Percentiles rank a stretch among this genome's conserved stretches.
Conservation (phyloP, 352 stramenopile genomes). For the Pythium rhizo-oryzae region DNA sequence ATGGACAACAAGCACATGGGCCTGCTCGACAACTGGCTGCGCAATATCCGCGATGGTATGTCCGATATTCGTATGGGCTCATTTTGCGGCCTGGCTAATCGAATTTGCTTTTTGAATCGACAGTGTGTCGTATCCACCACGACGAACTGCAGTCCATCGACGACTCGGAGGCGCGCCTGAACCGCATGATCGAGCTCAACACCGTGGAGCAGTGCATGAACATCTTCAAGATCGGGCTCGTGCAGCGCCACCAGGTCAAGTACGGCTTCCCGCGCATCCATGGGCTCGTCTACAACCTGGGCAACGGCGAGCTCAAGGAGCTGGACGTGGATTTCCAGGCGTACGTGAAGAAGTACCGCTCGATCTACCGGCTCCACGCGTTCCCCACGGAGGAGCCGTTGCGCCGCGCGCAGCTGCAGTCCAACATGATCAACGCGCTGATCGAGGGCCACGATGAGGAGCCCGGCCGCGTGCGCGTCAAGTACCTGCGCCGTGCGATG, state of each 20-base stretch:
- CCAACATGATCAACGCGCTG: constrained; percentile 72
- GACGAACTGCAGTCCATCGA: constrained; percentile 84
- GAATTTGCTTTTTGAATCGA: constrained; percentile 14
- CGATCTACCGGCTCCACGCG: constrained; percentile 83
- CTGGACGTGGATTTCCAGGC: constrained; percentile 78
- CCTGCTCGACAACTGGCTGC: constrained; percentile 92
- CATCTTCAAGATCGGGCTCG: constrained; percentile 88
- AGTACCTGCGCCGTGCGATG: constrained; percentile 69
- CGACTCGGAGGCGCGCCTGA: constrained; percentile 71
- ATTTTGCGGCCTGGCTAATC: no score
- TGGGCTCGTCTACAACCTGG: constrained; percentile 84
- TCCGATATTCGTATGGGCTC: no score
- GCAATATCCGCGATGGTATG: constrained; percentile 88
- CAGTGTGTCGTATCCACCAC: constrained; percentile 87
- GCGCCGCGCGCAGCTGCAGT: constrained; percentile 61
- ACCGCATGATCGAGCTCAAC: constrained; percentile 86
- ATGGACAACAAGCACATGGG: constrained; percentile 79
- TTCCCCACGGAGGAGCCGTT: constrained; percentile 48
- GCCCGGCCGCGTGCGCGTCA: constrained; percentile 43
- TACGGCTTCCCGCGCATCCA: constrained; percentile 90
- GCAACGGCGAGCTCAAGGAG: constrained; percentile 81
- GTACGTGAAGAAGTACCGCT: constrained; percentile 75
- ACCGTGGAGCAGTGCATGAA: constrained; percentile 91
- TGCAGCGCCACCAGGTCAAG: constrained; percentile 87
- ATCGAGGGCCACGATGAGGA: constrained; percentile 63